A percentile compares a stretch with the other conserved stretches of the same genome.
These are phyloP conservation scores for Pinus tabuliformis DNA, from an alignment of 75 land plant genomes.

Conservation along the genomic window DNA sequence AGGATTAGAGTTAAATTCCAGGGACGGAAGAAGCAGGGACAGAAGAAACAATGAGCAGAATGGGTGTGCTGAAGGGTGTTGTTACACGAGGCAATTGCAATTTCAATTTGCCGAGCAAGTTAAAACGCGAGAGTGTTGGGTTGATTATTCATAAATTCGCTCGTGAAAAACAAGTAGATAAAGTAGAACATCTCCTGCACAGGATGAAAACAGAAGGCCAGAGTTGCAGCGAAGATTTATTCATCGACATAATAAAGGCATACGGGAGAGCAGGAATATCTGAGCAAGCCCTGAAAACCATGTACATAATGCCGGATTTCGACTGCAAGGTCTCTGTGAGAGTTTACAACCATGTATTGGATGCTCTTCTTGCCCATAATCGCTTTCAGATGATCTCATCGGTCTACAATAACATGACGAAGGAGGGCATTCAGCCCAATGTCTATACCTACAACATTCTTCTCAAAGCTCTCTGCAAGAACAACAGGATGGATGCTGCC, in stretches of 20 bases:
- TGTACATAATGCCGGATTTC: slow-evolving; percentile 47
- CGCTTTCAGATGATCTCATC: slow-evolving; percentile 47
- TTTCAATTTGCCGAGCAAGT: too few species aligned
- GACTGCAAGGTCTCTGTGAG: slow-evolving; percentile 38
- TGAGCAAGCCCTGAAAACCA: slow-evolving; percentile 43
- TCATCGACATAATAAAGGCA: slow-evolving; percentile 27
- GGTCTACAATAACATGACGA: slow-evolving; percentile 50
- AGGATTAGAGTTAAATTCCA: too few species aligned
- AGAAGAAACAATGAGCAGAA: too few species aligned
- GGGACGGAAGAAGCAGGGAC: too few species aligned
- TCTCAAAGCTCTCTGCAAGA: slow-evolving; percentile 60
- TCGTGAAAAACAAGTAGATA: slow-evolving; percentile 16
- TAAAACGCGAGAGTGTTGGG: too few species aligned
- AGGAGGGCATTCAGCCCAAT: slow-evolving; percentile 56
- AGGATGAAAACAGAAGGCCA: slow-evolving; percentile 45
- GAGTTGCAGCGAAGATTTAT: slow-evolving; percentile 32
- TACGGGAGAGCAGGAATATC: slow-evolving; percentile 24
- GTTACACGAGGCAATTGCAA: too few species aligned
- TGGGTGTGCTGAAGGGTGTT: too few species aligned
- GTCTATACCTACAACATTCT: slow-evolving; percentile 63
- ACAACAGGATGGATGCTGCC: slow-evolving; percentile 47
- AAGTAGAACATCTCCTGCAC: slow-evolving; percentile 39
- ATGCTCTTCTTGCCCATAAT: slow-evolving; percentile 41
- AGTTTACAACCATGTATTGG: slow-evolving; percentile 57
- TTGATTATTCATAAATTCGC: slow-evolving; percentile 44